Evolutionary conservation across 1,284 basidiomycete genomes (phyloP), one percentile per base, ranked within the genome.

Genomic region (Ganoderma meredithae): DNA sequence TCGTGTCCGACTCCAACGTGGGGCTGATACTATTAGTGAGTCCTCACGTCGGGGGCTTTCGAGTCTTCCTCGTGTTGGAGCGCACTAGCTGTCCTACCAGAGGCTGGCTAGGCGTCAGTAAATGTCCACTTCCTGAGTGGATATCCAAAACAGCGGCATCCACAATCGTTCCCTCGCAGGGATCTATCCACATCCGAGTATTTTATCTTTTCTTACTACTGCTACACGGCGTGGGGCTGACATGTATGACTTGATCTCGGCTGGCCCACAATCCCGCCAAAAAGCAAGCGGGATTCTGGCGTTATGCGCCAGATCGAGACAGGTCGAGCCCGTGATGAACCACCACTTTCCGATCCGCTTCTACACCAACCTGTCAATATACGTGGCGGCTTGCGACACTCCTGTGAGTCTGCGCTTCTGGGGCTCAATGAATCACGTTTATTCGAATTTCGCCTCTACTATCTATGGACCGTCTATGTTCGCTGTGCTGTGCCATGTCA

Each of bases 21-120:
- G n/a, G 3, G 49, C 27, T 13, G 25, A 53, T 25, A 53, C n/a
- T 53, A 53, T 36, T 36, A 36, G 55, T n/a, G 19, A 39, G 1
- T 39, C 52, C 25, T 56, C 27, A 17, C 19, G n/a, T 10, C 15
- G n/a, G 39, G 36, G 8, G 40, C 36, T 59, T 36, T 59, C 36
- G 19, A 22, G n/a, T 33, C 19, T 40, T 59, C 56, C 13, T 59
- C 36, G 36, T 36, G 56, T 59, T 39, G 56, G 56, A 59, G n/a
- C 27, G 49, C 22, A 31, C 49, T 5, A 53, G 27, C 25, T 15
- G 27, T 27, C 49, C 27, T 53, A 53, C 27, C 2, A 13, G 49
- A 53, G 3, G 25, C 1, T 7, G 36, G 36, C 12, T 36, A 13
- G 27, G 36, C 17, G 53, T 56, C 53, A 27, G 27, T 17, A 3